These are phyloP conservation scores for Pyrenophora graminea DNA, from an alignment of 2,329 filamentous ascomycete genomes.

Conservation along the genomic window DNA sequence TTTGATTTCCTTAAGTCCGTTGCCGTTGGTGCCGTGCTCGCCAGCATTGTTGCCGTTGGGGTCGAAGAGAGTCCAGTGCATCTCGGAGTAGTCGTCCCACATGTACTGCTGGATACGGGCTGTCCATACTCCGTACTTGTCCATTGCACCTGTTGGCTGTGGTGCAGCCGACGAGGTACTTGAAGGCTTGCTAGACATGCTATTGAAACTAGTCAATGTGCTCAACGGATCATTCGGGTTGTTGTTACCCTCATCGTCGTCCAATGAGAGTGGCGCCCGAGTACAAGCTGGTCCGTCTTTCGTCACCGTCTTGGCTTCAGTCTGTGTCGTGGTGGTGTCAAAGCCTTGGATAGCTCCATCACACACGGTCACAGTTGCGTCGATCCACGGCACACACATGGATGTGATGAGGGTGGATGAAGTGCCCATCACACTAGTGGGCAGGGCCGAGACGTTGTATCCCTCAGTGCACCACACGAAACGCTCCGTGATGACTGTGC, in stretches of 20 bases:
- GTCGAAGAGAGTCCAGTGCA: constrained; percentile 23
- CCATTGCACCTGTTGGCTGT: constrained; percentile 5
- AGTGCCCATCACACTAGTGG: constrained; percentile 1
- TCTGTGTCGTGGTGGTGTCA: constrained; percentile 16
- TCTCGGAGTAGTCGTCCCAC: constrained; percentile 6
- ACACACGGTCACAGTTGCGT: constrained; percentile 25
- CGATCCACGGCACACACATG: constrained; percentile 19
- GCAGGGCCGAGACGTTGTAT: constrained; percentile 17
- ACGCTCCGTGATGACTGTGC: constrained; percentile 29
- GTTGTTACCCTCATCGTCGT: constrained; percentile 39
- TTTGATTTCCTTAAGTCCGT: not conserved
- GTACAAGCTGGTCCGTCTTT: constrained; percentile 25
- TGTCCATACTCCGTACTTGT: constrained; percentile 18
- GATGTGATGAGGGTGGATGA: constrained; percentile 21
- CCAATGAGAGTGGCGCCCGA: constrained; percentile 26
- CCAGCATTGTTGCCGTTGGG: constrained; percentile 20
- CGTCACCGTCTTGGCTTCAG: constrained; percentile 7
- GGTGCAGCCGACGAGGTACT: not conserved
- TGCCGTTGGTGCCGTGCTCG: not conserved
- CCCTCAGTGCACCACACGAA: constrained; percentile 25
- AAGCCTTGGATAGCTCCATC: constrained; percentile 9
- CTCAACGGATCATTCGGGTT: constrained; percentile 8
- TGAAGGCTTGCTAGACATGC: too few species aligned
- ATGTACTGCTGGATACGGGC: constrained; percentile 18
- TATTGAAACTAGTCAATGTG: too few species aligned